phyloP scores from a whole-genome alignment of 306 rosid genomes.

The Styphnolobium japonicum region DNA sequence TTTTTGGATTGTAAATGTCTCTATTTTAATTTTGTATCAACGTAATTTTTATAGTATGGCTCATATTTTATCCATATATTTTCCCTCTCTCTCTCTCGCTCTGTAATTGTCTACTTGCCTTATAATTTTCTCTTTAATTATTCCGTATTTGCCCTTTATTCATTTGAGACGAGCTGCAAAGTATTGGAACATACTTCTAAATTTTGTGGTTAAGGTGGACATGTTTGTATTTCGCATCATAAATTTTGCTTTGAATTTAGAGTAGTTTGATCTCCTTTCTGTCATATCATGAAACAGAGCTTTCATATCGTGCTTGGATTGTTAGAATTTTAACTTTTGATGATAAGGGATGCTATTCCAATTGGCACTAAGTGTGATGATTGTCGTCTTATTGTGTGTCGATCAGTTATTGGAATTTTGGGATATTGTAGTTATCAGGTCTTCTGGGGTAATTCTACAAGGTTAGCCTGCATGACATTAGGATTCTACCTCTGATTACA shows the following conservation, averaged over 20 bases:
- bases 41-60: not conserved
- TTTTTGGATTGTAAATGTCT: conserved; percentile 16
- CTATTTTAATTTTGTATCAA: not conserved
- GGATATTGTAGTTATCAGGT: not conserved
- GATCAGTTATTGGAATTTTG: conserved; percentile 1
- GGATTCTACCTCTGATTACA: conserved; percentile 16
- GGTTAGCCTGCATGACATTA: not conserved
- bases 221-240: not conserved
- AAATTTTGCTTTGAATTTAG: not conserved
- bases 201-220: conserved; percentile 11
- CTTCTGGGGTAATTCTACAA: not conserved
- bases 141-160: not conserved
- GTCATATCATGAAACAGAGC: not conserved
- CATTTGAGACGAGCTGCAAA: not conserved
- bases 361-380: not conserved
- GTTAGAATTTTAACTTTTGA: not conserved
- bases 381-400: not conserved
- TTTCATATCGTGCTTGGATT: not conserved
- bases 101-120: conserved; percentile 9
- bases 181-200: not conserved
- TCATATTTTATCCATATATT: not conserved
- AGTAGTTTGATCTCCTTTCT: not conserved
- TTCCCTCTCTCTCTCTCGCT: not conserved
- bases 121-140: not conserved
- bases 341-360: conserved; percentile 2